phyloP scores from a whole-genome alignment of 2,329 filamentous ascomycete genomes.

The Xylaria arbuscula region DNA sequence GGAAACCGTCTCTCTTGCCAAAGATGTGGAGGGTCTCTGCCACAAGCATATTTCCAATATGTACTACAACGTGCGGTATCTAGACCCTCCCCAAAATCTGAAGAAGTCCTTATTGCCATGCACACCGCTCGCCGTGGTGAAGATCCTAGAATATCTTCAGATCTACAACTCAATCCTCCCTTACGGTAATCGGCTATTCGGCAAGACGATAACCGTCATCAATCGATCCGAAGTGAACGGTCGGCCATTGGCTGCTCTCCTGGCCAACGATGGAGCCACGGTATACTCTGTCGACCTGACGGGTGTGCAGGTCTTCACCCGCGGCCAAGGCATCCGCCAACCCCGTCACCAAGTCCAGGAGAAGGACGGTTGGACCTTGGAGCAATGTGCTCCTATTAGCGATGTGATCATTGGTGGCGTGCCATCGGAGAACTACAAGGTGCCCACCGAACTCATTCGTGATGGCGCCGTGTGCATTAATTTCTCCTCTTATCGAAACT shows the following conservation, averaged over 20 bases:
- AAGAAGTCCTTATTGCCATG: constrained; percentile 95
- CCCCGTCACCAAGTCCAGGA: constrained; percentile 87
- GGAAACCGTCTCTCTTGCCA: constrained; percentile 87
- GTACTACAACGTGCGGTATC: constrained; percentile 97
- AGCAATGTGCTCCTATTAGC: constrained; percentile 85
- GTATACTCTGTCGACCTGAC: constrained; percentile 96
- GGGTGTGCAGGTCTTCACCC: constrained; percentile 90
- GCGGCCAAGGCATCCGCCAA: constrained; percentile 87
- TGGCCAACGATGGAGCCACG: constrained; percentile 94
- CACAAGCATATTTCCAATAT: constrained; percentile 98
- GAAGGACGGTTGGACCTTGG: constrained; percentile 80
- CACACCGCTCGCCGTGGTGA: constrained; percentile 94
- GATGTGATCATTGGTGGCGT: constrained; percentile 97
- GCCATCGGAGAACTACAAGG: constrained; percentile 87
- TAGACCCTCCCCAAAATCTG: constrained; percentile 79
- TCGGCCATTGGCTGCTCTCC: constrained; percentile 86
- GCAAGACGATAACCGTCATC: constrained; percentile 94
- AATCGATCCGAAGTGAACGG: constrained; percentile 97
- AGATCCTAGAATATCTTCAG: constrained; percentile 93
- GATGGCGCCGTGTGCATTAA: constrained; percentile 99
- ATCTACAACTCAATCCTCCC: constrained; percentile 97
- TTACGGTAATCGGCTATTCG: constrained; percentile 91
- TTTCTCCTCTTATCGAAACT: constrained; percentile 96
- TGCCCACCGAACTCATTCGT: constrained; percentile 82
- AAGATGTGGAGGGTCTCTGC: constrained; percentile 95